phyloP scores from a whole-genome alignment of 306 rosid species.

The Begonia loranthoides region DNA sequence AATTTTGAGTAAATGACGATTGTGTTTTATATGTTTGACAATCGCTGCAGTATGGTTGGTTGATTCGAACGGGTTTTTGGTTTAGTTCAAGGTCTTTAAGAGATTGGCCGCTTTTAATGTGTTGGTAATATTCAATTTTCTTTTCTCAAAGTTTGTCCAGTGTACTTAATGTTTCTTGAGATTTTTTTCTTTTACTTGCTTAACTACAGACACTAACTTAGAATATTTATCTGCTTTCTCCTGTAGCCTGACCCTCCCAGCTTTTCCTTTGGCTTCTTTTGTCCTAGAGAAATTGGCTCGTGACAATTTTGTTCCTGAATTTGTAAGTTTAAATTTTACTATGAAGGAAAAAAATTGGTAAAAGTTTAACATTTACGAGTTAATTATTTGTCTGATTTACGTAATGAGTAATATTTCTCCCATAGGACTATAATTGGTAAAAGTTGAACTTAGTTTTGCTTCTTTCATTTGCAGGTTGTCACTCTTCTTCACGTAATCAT shows the following conservation, averaged over 20 bases:
- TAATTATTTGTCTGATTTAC: too few relatives aligned
- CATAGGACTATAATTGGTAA: background rate
- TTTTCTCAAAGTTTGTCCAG: background rate
- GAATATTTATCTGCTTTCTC: constrained; percentile 4
- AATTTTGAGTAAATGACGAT: too few relatives aligned
- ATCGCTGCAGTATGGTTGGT: constrained; percentile 76
- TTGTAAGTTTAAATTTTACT: constrained; percentile 34
- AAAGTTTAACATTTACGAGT: too few relatives aligned
- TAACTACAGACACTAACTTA: background rate
- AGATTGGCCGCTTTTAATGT: constrained; percentile 97
- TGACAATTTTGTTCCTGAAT: constrained; percentile 37
- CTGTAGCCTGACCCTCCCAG: constrained; percentile 72
- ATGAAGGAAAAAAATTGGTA: too few relatives aligned
- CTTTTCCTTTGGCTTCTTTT: constrained; percentile 64
- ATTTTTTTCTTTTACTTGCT: too few relatives aligned
- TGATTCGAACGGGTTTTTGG: constrained; percentile 79
- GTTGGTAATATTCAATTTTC: constrained; percentile 48
- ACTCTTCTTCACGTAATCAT: constrained; percentile 50
- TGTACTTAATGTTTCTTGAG: too few relatives aligned
- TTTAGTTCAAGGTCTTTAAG: constrained; percentile 72
- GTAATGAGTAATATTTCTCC: too few relatives aligned
- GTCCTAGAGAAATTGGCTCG: constrained; percentile 49
- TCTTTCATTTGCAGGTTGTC: constrained; percentile 41
- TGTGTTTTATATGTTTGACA: background rate
- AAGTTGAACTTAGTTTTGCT: background rate